Evolutionary conservation across 192 early-diverging fungal genomes (phyloP).

Genomic region (Linnemannia hyalina): DNA sequence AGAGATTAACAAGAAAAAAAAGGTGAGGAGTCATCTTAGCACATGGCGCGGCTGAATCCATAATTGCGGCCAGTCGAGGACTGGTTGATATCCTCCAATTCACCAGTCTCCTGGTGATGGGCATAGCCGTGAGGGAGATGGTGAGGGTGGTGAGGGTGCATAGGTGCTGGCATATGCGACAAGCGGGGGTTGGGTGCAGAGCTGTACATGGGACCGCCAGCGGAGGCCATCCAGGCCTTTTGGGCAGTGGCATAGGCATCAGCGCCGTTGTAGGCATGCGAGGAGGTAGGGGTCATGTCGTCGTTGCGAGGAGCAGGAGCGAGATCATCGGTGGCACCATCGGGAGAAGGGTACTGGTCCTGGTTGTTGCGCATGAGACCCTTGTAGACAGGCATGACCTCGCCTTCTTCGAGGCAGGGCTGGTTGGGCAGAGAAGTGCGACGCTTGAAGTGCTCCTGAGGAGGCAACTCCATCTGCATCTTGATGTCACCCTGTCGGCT

Average conservation of each 20-base stretch:
- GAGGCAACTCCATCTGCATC: constrained; percentile 16
- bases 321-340: constrained; percentile 22
- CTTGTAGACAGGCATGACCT: constrained; percentile 39
- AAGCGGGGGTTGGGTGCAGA: constrained; percentile 26
- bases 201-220: constrained; percentile 11
- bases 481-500: constrained; percentile 22
- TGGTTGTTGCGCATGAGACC: constrained; percentile 32
- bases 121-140: constrained; percentile 5
- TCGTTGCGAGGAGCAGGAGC: not conserved
- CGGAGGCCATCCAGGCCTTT: constrained; percentile 26
- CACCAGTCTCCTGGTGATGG: constrained; percentile 11
- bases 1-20: not conserved
- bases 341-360: constrained; percentile 50
- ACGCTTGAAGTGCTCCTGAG: constrained; percentile 35
- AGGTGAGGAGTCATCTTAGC: constrained; percentile 11
- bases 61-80: not conserved
- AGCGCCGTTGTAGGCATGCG: not conserved
- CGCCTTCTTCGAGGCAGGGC: constrained; percentile 43
- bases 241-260: constrained; percentile 1
- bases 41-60: constrained; percentile 42
- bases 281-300: not conserved
- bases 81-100: not conserved
- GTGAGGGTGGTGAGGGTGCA: not conserved
- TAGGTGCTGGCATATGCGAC: constrained; percentile 15
- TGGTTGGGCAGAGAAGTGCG: constrained; percentile 51